Percentiles rank a stretch among this genome's conserved stretches.
phyloP scores from a whole-genome alignment of 495 filamentous ascomycete genomes.

The Chaetomium fimeti region DNA sequence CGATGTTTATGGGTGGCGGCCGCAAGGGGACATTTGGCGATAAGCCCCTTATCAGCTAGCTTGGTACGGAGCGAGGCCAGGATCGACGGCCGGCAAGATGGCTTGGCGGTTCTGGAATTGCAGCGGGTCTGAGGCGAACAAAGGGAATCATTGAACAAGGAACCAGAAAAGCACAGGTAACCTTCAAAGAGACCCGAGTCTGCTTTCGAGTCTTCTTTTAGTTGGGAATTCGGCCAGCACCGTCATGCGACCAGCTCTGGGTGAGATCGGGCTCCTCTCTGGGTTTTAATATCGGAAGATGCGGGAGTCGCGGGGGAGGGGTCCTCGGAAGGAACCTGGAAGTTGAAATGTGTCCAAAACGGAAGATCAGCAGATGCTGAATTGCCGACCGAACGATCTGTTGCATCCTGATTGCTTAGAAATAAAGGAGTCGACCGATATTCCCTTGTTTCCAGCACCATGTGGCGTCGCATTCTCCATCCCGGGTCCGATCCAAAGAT shows the following conservation, averaged over 20 bases:
- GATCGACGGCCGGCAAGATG: neutral
- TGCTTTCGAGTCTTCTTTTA: too few species aligned
- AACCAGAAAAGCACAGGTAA: neutral
- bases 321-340: neutral
- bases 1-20: neutral
- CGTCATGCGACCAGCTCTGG: neutral
- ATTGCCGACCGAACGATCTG: slow-evolving; percentile 31
- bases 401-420: slow-evolving; percentile 27
- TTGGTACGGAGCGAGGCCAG: neutral
- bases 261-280: neutral
- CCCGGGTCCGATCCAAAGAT: slow-evolving; percentile 5
- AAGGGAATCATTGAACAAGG: neutral
- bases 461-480: slow-evolving; percentile 4
- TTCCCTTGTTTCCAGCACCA: neutral
- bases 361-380: slow-evolving; percentile 35
- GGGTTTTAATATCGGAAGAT: neutral
- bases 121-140: neutral
- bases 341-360: slow-evolving; percentile 36
- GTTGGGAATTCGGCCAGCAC: neutral
- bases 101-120: slow-evolving; percentile 26
- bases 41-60: slow-evolving; percentile 20
- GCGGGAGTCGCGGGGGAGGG: neutral
- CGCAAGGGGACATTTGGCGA: slow-evolving; percentile 21
- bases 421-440: slow-evolving; percentile 19
- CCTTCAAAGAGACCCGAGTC: neutral